Base-by-base conservation (phyloP, 768 basidiomycete species). In the Tulasnella sp. region DNA sequence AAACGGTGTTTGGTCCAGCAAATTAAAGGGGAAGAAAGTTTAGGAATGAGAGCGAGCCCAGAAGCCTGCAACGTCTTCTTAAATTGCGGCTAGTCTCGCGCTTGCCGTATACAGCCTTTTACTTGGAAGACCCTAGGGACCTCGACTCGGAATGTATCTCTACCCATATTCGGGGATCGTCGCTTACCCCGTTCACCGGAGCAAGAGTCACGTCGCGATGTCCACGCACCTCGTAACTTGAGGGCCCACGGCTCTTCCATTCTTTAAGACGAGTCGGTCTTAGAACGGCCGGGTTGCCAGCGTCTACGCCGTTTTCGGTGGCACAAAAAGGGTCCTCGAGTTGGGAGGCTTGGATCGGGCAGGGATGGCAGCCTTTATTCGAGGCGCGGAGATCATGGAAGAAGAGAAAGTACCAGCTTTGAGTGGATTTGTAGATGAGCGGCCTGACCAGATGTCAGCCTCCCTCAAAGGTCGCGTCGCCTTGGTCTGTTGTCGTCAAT, bases 51-150 rank as follows among this genome's bases (percentile, higher is more conserved):
- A n/a, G n/a, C n/a, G n/a, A 37, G 64, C 24, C 7, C 24, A 69
- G 64, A 69, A 24, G 64, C 64, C 64, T 1, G 31, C 31, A 69
- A 85, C 72, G 16, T 84, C 84, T 64, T 83, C 78, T 77, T 84
- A 3, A 87, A 16, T 46, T 46, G 18, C 87, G 14, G 92, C 91
- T 75, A 88, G 88, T 84, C 88, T 88, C n/a, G 93, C 92, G 83
- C 93, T 93, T 28, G 89, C 89, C 37, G 37, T 18, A 94, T 93
- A 85, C 94, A 95, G 1, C 93, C 93, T 83, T 96, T 94, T 73
- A 95, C 85, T 79, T 16, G 93, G 94, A 72, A 95, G 93, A 0
- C 94, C 94, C 24, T 88, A 72, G 95, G 93, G 0, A 94, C 94
- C 24, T 88, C 86, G 83, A n/a, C n/a, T n/a, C n/a, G n/a, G n/a